Evolutionary conservation across 176 grass and related monocot species (phyloP).

Genomic region (Oryza coarctata): DNA sequence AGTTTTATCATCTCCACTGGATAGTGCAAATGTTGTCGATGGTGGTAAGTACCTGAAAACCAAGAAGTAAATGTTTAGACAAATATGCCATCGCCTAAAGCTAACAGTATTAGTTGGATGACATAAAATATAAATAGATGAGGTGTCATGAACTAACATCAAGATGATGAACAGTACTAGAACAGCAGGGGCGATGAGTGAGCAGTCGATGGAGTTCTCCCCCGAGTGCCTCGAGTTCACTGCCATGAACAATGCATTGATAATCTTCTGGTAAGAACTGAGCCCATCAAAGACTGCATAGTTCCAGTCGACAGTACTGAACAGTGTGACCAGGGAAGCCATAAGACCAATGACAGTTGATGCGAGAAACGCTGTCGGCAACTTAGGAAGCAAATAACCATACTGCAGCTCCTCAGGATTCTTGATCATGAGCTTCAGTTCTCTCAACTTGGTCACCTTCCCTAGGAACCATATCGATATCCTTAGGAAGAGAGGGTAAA

Average conservation of each 20-base stretch:
- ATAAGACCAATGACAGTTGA: slow-evolving; percentile 32
- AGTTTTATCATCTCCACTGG: slow-evolving; percentile 13
- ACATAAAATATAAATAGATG: neutral
- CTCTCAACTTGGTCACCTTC: slow-evolving; percentile 41
- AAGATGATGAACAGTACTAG: slow-evolving; percentile 51
- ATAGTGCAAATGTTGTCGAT: slow-evolving; percentile 32
- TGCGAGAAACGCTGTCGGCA: neutral
- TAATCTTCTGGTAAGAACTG: slow-evolving; percentile 52
- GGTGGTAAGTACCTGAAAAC: slow-evolving; percentile 58
- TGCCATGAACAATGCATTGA: slow-evolving; percentile 47
- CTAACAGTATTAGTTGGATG: neutral
- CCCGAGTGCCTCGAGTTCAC: slow-evolving; percentile 60
- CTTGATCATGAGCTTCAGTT: slow-evolving; percentile 31
- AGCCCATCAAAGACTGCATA: slow-evolving; percentile 51
- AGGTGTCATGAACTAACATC: slow-evolving; percentile 49
- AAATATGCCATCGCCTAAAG: slow-evolving; percentile 3
- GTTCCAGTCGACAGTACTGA: slow-evolving; percentile 55
- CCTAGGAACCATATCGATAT: slow-evolving; percentile 36
- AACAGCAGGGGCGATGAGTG: slow-evolving; percentile 39
- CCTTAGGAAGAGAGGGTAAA: slow-evolving; percentile 54
- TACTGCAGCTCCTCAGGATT: slow-evolving; percentile 34
- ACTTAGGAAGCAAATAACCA: slow-evolving; percentile 27
- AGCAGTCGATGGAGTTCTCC: slow-evolving; percentile 52
- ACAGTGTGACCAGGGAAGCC: slow-evolving; percentile 6
- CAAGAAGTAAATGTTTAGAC: neutral